Conservation (phyloP, 768 basidiomycete species). For the Suillus weaverae region DNA sequence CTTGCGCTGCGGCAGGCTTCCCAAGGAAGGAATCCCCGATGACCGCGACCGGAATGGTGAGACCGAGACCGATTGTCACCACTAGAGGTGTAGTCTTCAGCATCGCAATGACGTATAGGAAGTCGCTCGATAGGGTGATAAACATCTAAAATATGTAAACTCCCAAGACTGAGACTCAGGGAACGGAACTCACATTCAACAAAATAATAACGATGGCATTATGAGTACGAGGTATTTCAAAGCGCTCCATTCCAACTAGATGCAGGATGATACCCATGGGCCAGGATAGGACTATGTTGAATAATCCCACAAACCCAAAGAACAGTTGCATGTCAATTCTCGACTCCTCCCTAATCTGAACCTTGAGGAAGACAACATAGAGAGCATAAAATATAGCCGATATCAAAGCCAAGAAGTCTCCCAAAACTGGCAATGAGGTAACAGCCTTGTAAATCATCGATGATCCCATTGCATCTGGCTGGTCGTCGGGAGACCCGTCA, state of each 20-base stretch:
- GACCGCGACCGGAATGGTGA: slow-evolving; percentile 93
- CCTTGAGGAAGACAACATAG: slow-evolving; percentile 89
- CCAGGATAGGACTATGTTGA: slow-evolving; percentile 76
- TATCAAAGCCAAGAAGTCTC: slow-evolving; percentile 83
- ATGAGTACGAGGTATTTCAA: slow-evolving; percentile 63
- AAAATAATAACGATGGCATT: slow-evolving; percentile 50
- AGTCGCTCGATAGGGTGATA: slow-evolving; percentile 84
- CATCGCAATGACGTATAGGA: slow-evolving; percentile 86
- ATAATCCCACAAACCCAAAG: slow-evolving; percentile 91
- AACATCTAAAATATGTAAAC: slow-evolving; percentile 55
- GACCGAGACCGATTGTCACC: slow-evolving; percentile 87
- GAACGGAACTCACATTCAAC: slow-evolving; percentile 49
- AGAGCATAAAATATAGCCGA: slow-evolving; percentile 86
- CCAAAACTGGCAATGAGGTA: slow-evolving; percentile 43
- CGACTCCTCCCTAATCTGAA: slow-evolving; percentile 77
- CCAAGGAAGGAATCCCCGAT: slow-evolving; percentile 73
- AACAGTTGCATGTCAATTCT: slow-evolving; percentile 92
- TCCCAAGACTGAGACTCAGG: background rate
- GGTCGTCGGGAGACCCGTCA: slow-evolving; percentile 50
- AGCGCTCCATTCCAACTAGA: slow-evolving; percentile 64
- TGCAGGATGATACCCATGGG: slow-evolving; percentile 81
- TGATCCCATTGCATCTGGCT: slow-evolving; percentile 6
- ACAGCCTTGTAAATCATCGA: slow-evolving; percentile 16
- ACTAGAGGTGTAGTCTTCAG: slow-evolving; percentile 95
- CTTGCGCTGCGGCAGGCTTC: slow-evolving; percentile 54